phyloP scores from a whole-genome alignment of 2,329 filamentous ascomycete genomes.

The Botrytis byssoidea region DNA sequence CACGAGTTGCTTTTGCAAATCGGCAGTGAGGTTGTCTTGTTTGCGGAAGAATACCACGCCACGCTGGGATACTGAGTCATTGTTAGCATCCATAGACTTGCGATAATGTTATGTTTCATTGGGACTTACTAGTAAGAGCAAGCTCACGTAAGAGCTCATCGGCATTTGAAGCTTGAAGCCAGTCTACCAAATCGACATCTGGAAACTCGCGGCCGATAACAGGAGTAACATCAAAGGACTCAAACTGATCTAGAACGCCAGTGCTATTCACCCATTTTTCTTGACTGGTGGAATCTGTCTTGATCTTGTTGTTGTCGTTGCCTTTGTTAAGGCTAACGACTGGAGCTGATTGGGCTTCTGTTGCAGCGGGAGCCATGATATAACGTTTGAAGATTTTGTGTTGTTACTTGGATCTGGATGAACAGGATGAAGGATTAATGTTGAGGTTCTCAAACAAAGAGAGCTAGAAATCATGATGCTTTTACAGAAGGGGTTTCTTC shows the following conservation, averaged over 20 bases:
- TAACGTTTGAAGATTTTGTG: constrained; percentile 9
- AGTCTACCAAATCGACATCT: constrained; percentile 44
- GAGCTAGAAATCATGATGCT: constrained; percentile 27
- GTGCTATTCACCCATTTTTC: constrained; percentile 33
- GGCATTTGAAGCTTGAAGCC: constrained; percentile 47
- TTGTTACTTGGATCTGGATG: not conserved
- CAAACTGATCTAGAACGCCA: constrained; percentile 35
- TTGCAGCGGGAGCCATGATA: constrained; percentile 30
- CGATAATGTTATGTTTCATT: not conserved
- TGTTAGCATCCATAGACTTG: not conserved
- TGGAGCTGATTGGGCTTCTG: constrained; percentile 21
- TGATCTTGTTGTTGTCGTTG: constrained; percentile 18
- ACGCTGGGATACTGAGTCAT: constrained; percentile 58
- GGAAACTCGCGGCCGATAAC: constrained; percentile 49
- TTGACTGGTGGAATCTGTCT: constrained; percentile 23
- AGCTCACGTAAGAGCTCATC: constrained; percentile 51
- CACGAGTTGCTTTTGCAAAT: constrained; percentile 64
- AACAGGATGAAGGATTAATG: constrained; percentile 20
- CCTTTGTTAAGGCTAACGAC: constrained; percentile 14
- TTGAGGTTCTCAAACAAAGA: constrained; percentile 24
- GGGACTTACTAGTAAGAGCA: constrained; percentile 44
- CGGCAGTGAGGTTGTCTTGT: constrained; percentile 59
- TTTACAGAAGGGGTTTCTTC: not conserved
- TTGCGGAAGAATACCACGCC: constrained; percentile 70
- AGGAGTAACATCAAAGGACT: constrained; percentile 44